Evolutionary conservation across 2,329 filamentous ascomycete genomes (phyloP), one percentile per base, ranked within the genome.

Genomic region (Hypoxylon sp.): DNA sequence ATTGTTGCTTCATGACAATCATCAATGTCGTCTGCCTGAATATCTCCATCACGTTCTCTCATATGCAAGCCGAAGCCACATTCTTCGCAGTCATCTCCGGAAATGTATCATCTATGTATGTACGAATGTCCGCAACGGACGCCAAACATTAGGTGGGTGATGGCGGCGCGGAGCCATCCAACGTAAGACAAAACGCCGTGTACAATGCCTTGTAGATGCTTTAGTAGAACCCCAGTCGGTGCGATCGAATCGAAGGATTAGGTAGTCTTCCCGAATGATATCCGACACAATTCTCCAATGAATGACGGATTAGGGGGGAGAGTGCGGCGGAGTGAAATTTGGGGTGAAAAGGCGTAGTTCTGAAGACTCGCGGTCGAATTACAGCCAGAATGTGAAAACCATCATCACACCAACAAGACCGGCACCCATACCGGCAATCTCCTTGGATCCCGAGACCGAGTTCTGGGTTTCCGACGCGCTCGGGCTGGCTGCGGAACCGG

Each of bases 321-420:
- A 56, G 40, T n/a, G 31, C 17, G 35, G 10, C 33, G 37, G 53
- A 44, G 27, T 42, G 14, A 61, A 56, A 14, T 44, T 42, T 50
- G 50, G 33, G 53, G 30, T 20, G 10, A 8, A 58, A 40, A 37
- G 55, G 40, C 30, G 3, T 37, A 14, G 6, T 53, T 40, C 17
- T 55, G 13, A 31, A 40, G 13, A 13, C 3, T 44, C 25, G 10
- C 30, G 10, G 20, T 35, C 6, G 53, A 49, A 62, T 81, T 77
- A 86, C 64, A 87, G 74, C 82, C 84, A 86, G 66, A 85, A 81
- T 35, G 85, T 81, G 68, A 87, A 86, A 44, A 85, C 79, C 66
- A 87, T 77, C 84, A 86, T 85, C n/a, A 87, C 83, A 35, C 79
- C 81, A 1, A 83, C 81, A 7, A 87, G 75, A 2, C 80, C 85